These are phyloP conservation scores for Neohortaea acidophila DNA, from an alignment of 495 filamentous ascomycete species.

Conservation along the genomic window DNA sequence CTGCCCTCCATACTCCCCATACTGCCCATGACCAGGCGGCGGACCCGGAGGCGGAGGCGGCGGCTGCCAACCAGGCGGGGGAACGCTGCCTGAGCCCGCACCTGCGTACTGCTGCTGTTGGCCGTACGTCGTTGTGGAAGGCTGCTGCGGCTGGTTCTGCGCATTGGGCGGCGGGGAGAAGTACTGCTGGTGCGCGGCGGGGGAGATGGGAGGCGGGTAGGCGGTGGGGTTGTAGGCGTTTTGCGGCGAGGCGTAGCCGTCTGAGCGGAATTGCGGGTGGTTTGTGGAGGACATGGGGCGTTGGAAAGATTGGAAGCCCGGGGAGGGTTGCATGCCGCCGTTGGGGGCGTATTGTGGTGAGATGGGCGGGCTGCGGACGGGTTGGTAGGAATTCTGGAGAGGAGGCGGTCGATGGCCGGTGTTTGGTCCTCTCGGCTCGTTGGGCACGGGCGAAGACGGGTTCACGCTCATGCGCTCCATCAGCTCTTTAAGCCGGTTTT, in stretches of 20 bases:
- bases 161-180: constrained; percentile 18
- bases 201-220: constrained; percentile 27
- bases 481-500: constrained; percentile 66
- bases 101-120: constrained; percentile 17
- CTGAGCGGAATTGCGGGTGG: constrained; percentile 16
- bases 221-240: constrained; percentile 28
- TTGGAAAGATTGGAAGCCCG: constrained; percentile 17
- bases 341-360: constrained; percentile 22
- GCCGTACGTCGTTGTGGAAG: constrained; percentile 10
- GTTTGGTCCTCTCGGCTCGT: constrained; percentile 13
- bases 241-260: constrained; percentile 18
- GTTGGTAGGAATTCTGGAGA: constrained; percentile 26
- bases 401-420: constrained; percentile 29
- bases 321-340: constrained; percentile 7
- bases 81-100: constrained; percentile 14
- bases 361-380: constrained; percentile 24
- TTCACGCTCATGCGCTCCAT: constrained; percentile 79
- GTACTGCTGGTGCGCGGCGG: constrained; percentile 24
- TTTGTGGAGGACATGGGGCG: no score
- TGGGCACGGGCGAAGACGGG: constrained; percentile 9
- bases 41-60: constrained; percentile 71
- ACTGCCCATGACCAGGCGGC: constrained; percentile 53
- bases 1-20: no score
- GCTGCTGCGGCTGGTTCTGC: constrained; percentile 9
- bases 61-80: constrained; percentile 75